Conservation (phyloP, 345 rosid genomes). For the Adansonia digitata region DNA sequence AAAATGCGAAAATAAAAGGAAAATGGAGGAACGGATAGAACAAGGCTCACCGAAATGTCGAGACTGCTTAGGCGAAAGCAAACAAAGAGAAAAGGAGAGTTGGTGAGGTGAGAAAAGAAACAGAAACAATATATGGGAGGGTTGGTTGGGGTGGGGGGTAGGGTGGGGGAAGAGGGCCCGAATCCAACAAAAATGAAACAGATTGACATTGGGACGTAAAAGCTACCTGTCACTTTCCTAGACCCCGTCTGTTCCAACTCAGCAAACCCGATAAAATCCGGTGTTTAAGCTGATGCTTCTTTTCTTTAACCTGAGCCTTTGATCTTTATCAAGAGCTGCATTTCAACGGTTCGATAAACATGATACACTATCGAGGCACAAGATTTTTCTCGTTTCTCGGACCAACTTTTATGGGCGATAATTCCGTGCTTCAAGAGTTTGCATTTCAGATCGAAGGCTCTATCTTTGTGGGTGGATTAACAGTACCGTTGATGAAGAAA, state of each 20-base stretch:
- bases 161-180: too few species aligned
- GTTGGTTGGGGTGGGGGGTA: too few species aligned
- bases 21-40: neutral
- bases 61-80: neutral
- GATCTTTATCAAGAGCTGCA: neutral
- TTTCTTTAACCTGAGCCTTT: slow-evolving; percentile 13
- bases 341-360: slow-evolving; percentile 9
- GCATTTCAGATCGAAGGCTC: neutral
- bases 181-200: too few species aligned
- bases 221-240: slow-evolving; percentile 16
- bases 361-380: neutral
- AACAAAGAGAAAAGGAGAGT: neutral
- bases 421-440: neutral
- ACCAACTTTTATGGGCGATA: neutral
- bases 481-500: neutral
- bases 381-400: neutral
- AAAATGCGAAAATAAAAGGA: neutral
- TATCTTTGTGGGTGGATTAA: neutral
- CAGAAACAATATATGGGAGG: too few species aligned
- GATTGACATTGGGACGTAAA: neutral
- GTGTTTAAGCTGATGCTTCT: neutral
- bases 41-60: slow-evolving; percentile 19
- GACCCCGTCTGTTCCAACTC: slow-evolving; percentile 17
- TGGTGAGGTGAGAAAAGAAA: neutral
- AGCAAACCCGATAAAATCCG: neutral